phyloP scores from a whole-genome alignment of 2,329 filamentous ascomycete species.

The Fusarium avenaceum region DNA sequence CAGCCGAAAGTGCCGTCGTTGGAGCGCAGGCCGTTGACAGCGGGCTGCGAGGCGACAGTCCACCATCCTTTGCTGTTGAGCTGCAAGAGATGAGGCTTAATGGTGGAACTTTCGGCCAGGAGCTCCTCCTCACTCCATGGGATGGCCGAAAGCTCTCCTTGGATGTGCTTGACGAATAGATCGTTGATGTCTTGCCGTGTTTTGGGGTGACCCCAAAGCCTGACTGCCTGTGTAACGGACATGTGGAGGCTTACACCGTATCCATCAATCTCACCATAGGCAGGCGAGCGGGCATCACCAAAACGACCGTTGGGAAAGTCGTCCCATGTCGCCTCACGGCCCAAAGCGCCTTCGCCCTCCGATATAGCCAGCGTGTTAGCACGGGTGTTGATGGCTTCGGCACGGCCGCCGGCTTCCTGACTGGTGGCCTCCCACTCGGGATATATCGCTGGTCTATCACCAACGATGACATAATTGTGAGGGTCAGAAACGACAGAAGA shows the following conservation, averaged over 20 bases:
- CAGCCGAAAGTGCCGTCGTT: slow-evolving; percentile 87
- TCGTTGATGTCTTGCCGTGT: slow-evolving; percentile 78
- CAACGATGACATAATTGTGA: slow-evolving; percentile 88
- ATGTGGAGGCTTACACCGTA: slow-evolving; percentile 97
- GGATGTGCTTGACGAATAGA: slow-evolving; percentile 85
- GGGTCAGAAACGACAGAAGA: slow-evolving; percentile 88
- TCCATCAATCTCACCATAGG: slow-evolving; percentile 97
- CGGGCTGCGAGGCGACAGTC: slow-evolving; percentile 95
- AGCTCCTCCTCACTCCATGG: slow-evolving; percentile 95
- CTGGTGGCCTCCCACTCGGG: slow-evolving; percentile 80
- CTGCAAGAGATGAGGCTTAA: slow-evolving; percentile 78
- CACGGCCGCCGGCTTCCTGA: slow-evolving; percentile 81
- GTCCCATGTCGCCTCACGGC: slow-evolving; percentile 97
- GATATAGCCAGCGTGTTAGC: slow-evolving; percentile 92
- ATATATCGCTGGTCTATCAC: slow-evolving; percentile 69
- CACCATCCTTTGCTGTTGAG: slow-evolving; percentile 91
- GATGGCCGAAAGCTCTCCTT: slow-evolving; percentile 82
- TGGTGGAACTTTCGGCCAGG: slow-evolving; percentile 84
- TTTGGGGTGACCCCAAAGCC: slow-evolving; percentile 86
- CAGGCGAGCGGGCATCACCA: slow-evolving; percentile 92
- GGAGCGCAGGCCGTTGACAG: slow-evolving; percentile 87
- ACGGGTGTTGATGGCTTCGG: slow-evolving; percentile 79
- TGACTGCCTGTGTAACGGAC: slow-evolving; percentile 83
- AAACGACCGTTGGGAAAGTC: slow-evolving; percentile 97
- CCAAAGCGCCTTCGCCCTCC: slow-evolving; percentile 89